Percentiles rank a stretch among this genome's conserved stretches.
phyloP scores from a whole-genome alignment of 2,329 filamentous ascomycete species.

The Pseudocercospora crystallina region DNA sequence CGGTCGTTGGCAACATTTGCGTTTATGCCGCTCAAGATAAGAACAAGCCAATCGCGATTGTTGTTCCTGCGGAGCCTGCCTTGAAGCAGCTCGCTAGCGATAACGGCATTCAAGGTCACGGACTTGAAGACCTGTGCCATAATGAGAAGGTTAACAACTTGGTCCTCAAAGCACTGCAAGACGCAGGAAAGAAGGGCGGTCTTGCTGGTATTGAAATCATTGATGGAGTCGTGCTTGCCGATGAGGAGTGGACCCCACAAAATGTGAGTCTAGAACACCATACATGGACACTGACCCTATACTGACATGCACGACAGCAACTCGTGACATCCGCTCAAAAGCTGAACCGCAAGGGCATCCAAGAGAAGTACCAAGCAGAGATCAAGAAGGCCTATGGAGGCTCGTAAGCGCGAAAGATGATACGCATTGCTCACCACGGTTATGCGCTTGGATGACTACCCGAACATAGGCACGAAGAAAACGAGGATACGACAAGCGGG shows the following conservation, averaged over 20 bases:
- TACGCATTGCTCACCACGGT: constrained; percentile 2
- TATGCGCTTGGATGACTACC: constrained; percentile 3
- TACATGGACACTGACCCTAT: constrained; percentile 16
- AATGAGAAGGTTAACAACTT: constrained; percentile 63
- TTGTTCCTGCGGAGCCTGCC: constrained; percentile 61
- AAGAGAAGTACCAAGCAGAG: constrained; percentile 53
- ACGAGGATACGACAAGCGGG: too few relatives aligned
- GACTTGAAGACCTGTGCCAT: constrained; percentile 66
- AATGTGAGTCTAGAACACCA: constrained; percentile 60
- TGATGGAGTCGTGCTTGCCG: constrained; percentile 71
- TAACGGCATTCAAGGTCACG: constrained; percentile 61
- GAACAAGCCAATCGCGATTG: constrained; percentile 77
- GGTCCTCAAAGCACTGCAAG: constrained; percentile 70
- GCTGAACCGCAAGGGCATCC: constrained; percentile 51
- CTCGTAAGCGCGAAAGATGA: neutral
- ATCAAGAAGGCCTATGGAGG: constrained; percentile 48
- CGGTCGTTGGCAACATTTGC: constrained; percentile 83
- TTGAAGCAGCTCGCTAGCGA: constrained; percentile 57
- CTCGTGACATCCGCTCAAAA: constrained; percentile 55
- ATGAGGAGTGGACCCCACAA: constrained; percentile 84
- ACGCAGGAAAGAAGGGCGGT: constrained; percentile 63
- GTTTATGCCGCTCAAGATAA: constrained; percentile 75
- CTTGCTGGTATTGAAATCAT: constrained; percentile 72
- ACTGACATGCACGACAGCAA: constrained; percentile 35
- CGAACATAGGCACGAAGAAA: too few relatives aligned